Conservation (phyloP, 2,329 filamentous ascomycete species). For the Claviceps digitariae region DNA sequence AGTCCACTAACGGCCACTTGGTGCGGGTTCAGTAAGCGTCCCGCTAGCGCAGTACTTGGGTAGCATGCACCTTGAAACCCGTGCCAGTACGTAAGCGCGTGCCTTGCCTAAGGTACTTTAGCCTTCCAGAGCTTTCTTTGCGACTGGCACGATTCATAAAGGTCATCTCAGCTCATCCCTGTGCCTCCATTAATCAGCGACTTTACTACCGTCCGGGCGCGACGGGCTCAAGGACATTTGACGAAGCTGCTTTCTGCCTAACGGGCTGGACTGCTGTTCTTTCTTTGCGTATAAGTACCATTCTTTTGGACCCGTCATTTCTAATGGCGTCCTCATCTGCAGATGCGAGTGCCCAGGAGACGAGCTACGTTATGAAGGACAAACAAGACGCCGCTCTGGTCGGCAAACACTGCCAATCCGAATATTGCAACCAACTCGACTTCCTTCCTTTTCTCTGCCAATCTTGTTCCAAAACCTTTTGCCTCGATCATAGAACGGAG, state of each 20-base stretch:
- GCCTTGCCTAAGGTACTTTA: background rate
- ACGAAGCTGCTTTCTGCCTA: constrained; percentile 6
- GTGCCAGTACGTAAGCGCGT: constrained; percentile 4
- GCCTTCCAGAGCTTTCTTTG: constrained; percentile 7
- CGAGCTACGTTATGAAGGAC: constrained; percentile 60
- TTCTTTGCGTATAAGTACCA: background rate
- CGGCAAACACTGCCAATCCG: constrained; percentile 79
- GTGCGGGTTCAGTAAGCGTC: background rate
- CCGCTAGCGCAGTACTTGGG: background rate
- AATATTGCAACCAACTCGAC: constrained; percentile 88
- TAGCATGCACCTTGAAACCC: background rate
- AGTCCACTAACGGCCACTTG: background rate
- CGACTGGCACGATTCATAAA: background rate
- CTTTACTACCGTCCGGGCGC: background rate
- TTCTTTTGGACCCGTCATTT: constrained; percentile 5
- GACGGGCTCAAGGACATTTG: background rate
- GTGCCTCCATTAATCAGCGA: constrained; percentile 1
- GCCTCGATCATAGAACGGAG: constrained; percentile 87
- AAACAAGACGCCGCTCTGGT: constrained; percentile 66
- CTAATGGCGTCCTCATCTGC: constrained; percentile 39
- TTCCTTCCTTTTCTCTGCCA: constrained; percentile 93
- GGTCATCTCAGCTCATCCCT: background rate
- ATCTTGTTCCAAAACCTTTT: constrained; percentile 74
- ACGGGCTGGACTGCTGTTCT: background rate
- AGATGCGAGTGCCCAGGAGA: constrained; percentile 26